phyloP scores from a whole-genome alignment of 306 rosid genomes.

The Dalbergia oliveri region DNA sequence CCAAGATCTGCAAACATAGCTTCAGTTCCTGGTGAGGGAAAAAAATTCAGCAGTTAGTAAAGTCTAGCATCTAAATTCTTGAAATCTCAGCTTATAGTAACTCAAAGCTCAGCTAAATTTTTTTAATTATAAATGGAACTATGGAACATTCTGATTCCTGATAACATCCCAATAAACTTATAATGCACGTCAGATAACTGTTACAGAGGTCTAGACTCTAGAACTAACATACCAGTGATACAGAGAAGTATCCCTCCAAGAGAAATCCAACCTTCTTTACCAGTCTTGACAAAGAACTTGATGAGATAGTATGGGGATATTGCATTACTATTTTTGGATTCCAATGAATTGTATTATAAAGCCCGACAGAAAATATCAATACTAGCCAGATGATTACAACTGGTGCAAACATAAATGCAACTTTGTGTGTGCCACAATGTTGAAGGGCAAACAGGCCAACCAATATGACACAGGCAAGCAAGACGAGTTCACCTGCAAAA shows the following conservation, averaged over 20 bases:
- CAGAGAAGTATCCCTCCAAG: slow-evolving; percentile 90
- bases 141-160: not conserved
- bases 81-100: slow-evolving; percentile 8
- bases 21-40: slow-evolving; percentile 71
- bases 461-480: slow-evolving; percentile 86
- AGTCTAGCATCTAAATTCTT: slow-evolving; percentile 7
- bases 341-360: slow-evolving; percentile 78
- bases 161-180: slow-evolving; percentile 33
- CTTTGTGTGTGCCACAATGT: slow-evolving; percentile 88
- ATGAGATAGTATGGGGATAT: slow-evolving; percentile 75
- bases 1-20: slow-evolving; percentile 98
- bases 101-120: slow-evolving; percentile 39
- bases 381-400: slow-evolving; percentile 78
- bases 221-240: slow-evolving; percentile 75
- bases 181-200: slow-evolving; percentile 11
- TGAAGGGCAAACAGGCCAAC: slow-evolving; percentile 90
- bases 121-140: slow-evolving; percentile 29
- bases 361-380: slow-evolving; percentile 75
- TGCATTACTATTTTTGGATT: slow-evolving; percentile 73
- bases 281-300: slow-evolving; percentile 73
- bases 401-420: slow-evolving; percentile 85
- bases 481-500: slow-evolving; percentile 70
- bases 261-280: slow-evolving; percentile 88
- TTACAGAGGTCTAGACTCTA: slow-evolving; percentile 26
- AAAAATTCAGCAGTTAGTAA: slow-evolving; percentile 35